Evolutionary conservation across 225 moss, liverwort and hornwort species (phyloP), one percentile per base, ranked within the genome.

Genomic region (Pseudoscleropodium purum): DNA sequence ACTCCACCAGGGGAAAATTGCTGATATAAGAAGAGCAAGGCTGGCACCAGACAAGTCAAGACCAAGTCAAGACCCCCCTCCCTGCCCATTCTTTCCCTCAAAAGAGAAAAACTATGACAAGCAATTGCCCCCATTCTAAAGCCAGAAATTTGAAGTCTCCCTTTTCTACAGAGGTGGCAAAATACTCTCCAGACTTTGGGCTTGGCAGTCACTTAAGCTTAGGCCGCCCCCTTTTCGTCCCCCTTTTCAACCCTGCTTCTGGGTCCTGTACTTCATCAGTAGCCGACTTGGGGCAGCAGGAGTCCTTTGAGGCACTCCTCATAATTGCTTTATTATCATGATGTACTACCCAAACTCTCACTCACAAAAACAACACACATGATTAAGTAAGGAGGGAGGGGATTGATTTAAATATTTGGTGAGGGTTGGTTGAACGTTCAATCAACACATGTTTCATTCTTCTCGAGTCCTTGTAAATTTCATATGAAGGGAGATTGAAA

Each of bases 161-260:
- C 57, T n/a, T 79, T 57, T 57, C 79, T 26, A n/a, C n/a, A 26
- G n/a, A 57, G 18, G 39, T 39, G 18, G 79, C 59, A 15, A 10
- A 68, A 92, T 43, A 75, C 52, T 67, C 87, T 90, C 90, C 87
- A 8, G 15, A 34, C 41, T 85, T 87, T 81, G 85, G 75, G 92
- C 92, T 90, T 92, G 92, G 92, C 90, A 85, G 90, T 67, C 92
- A 90, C 41, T 61, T 87, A 51, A 14, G 57, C 20, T 7, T 54
- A 15, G 41, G n/a, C 3, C 1, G 43, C 30, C 62, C 70, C 31
- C 18, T 36, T 77, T 52, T 52, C 14, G 12, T 23, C 14, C 5
- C 75, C 77, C 56, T 19, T 49, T 75, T 31, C 75, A 75, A 74
- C 47, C 18, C 31, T 29, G 59, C 66, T 23, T 36, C 72, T 45